Conservation (phyloP, 768 basidiomycete species). For the Podaxis sp. region DNA sequence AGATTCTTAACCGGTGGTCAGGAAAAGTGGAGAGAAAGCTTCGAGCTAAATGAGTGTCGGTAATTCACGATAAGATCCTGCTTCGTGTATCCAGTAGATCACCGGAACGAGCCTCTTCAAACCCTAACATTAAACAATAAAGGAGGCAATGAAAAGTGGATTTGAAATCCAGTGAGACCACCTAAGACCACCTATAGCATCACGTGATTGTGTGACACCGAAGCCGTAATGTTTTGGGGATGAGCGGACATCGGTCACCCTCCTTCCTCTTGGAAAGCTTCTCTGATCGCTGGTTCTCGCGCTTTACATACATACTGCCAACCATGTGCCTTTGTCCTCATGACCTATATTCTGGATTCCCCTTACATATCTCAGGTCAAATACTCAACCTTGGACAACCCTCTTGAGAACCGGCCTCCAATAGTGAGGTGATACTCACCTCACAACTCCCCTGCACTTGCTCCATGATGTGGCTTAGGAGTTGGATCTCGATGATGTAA, state of each 20-base stretch:
- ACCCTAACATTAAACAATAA: too few relatives aligned
- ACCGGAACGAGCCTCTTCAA: too few relatives aligned
- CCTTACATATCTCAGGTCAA: not conserved
- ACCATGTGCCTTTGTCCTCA: not conserved
- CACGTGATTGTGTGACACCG: too few relatives aligned
- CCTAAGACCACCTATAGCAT: too few relatives aligned
- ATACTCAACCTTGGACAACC: not conserved
- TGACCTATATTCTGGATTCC: not conserved
- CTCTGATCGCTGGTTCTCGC: not conserved
- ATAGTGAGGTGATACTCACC: not conserved
- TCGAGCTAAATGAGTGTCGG: too few relatives aligned
- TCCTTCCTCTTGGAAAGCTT: not conserved
- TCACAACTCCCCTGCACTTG: not conserved
- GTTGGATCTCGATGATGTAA: slow-evolving; percentile 6
- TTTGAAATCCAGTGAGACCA: too few relatives aligned
- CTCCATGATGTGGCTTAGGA: not conserved
- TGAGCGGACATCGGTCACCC: not conserved
- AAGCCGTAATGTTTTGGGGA: not conserved
- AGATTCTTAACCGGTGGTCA: too few relatives aligned
- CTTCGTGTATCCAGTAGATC: too few relatives aligned
- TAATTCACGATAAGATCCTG: too few relatives aligned
- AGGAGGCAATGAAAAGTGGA: too few relatives aligned
- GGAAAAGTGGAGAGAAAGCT: too few relatives aligned
- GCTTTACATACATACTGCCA: not conserved
- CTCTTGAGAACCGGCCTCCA: not conserved